phyloP scores from a whole-genome alignment of 1,284 basidiomycete genomes.

The Crucibulum cyathiforme region DNA sequence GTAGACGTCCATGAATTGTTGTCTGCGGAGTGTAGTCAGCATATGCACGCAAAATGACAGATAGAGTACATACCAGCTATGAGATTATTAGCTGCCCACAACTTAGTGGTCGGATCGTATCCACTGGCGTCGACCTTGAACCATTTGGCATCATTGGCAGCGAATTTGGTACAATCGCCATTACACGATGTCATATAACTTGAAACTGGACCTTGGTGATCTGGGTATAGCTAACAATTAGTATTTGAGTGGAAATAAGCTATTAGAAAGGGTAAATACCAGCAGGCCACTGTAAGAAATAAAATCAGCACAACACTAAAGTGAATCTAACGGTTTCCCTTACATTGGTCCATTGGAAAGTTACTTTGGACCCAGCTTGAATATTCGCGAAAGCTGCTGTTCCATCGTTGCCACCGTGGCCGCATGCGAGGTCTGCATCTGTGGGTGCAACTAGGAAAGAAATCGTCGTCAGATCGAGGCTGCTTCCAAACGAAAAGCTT shows the following conservation, averaged over 20 bases:
- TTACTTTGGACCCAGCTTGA: conserved; percentile 38
- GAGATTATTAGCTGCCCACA: conserved; percentile 42
- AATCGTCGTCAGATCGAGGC: neutral
- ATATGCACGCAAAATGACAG: neutral
- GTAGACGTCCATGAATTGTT: conserved; percentile 41
- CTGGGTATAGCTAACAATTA: conserved; percentile 16
- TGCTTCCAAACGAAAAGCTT: neutral
- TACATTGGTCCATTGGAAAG: conserved; percentile 46
- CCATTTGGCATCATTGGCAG: conserved; percentile 39
- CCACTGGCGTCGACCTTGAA: conserved; percentile 46
- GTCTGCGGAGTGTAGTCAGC: conserved; percentile 20
- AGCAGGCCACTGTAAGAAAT: conserved; percentile 39
- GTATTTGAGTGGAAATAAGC: neutral
- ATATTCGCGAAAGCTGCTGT: conserved; percentile 35
- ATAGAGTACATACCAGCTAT: conserved; percentile 33
- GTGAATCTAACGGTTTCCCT: conserved; percentile 6
- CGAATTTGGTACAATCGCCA: conserved; percentile 42
- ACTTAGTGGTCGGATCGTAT: conserved; percentile 33
- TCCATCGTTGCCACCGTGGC: conserved; percentile 39
- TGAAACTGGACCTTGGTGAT: conserved; percentile 47
- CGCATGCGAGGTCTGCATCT: conserved; percentile 41
- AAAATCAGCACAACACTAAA: conserved; percentile 4
- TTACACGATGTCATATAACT: conserved; percentile 48
- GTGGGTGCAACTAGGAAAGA: conserved; percentile 23
- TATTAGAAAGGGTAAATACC: conserved; percentile 23